Conservation (phyloP, 2,329 filamentous ascomycete genomes). For the Mycosphaerelloides madeirae region DNA sequence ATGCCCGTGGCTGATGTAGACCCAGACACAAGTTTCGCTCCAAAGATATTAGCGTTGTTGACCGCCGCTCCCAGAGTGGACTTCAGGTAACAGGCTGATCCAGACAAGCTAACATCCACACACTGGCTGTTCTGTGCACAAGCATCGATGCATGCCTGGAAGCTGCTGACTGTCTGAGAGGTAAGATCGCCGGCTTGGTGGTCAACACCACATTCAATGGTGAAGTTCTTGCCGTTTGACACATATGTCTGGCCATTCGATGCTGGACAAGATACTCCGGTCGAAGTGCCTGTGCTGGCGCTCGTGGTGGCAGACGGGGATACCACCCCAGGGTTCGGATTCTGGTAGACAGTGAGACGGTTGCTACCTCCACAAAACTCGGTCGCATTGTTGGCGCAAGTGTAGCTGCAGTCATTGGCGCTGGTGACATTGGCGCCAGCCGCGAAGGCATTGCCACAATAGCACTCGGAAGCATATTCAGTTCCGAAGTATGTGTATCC, state of each 20-base stretch:
- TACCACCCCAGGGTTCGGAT: slow-evolving; percentile 18
- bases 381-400: slow-evolving; percentile 16
- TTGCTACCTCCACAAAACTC: slow-evolving; percentile 29
- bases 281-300: slow-evolving; percentile 9
- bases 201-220: slow-evolving; percentile 24
- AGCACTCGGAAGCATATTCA: slow-evolving; percentile 30
- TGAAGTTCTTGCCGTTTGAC: slow-evolving; percentile 25
- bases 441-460: slow-evolving; percentile 16
- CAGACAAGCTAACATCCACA: slow-evolving; percentile 31
- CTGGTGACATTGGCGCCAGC: slow-evolving; percentile 24
- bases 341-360: slow-evolving; percentile 22
- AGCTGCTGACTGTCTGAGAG: slow-evolving; percentile 20
- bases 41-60: slow-evolving; percentile 1
- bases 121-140: slow-evolving; percentile 30
- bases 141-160: slow-evolving; percentile 29
- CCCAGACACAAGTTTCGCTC: slow-evolving; percentile 1
- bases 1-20: not conserved
- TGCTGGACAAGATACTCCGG: slow-evolving; percentile 23
- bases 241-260: slow-evolving; percentile 23
- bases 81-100: slow-evolving; percentile 10
- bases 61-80: not conserved
- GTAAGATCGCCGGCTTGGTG: slow-evolving; percentile 27
- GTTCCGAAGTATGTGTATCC: slow-evolving; percentile 31
- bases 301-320: slow-evolving; percentile 11
- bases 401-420: slow-evolving; percentile 3